A percentile compares a stretch with the other conserved stretches of the same genome.
These are phyloP conservation scores for Zea luxurians DNA, from an alignment of 176 grass and related monocot species.

Conservation along the genomic window DNA sequence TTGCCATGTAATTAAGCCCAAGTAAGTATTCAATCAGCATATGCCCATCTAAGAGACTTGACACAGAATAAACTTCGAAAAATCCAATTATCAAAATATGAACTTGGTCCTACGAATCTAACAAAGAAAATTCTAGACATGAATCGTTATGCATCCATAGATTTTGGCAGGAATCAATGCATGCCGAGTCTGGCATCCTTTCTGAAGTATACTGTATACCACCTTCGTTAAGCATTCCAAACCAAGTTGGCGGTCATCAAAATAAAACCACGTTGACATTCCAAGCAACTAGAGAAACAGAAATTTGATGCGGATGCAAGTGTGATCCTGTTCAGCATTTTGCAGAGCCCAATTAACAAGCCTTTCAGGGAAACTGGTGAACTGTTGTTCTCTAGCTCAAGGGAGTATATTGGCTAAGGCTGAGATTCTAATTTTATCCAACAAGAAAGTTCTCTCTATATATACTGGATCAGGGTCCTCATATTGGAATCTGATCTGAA, in stretches of 20 bases:
- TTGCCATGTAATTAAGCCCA: constrained; percentile 18
- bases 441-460: neutral
- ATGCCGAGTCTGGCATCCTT: constrained; percentile 1
- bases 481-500: too few species aligned
- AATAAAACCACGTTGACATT: neutral
- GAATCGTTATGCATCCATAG: neutral
- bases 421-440: neutral
- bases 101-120: neutral
- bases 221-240: neutral
- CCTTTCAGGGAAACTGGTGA: neutral
- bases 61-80: constrained; percentile 4
- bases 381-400: neutral
- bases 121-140: neutral
- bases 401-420: neutral
- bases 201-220: neutral
- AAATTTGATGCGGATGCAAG: neutral
- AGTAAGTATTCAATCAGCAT: constrained; percentile 10
- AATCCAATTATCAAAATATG: neutral
- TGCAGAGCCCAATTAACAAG: neutral
- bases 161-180: neutral
- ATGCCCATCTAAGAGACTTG: constrained; percentile 21
- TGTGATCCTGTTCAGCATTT: neutral
- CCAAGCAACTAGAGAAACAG: neutral
- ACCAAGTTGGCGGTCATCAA: neutral
- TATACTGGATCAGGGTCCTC: too few species aligned